Evolutionary conservation across 768 basidiomycete species (phyloP).

Genomic region (Termitomyces sp.): DNA sequence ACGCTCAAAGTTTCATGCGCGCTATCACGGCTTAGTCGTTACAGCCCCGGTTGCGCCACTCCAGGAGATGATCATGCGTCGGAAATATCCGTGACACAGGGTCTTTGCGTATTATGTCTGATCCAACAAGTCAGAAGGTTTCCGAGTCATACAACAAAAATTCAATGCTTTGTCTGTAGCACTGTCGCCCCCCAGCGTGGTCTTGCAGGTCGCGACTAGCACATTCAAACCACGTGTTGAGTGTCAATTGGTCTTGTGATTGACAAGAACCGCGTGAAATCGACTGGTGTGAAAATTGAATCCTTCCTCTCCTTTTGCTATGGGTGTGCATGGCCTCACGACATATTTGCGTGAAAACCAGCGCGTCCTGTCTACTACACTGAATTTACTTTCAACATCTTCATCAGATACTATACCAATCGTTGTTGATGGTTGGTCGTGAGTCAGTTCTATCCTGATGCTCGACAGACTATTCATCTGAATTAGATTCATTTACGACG

Average conservation of each 20-base stretch:
- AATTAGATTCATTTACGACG: conserved; percentile 69
- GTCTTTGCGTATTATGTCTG: too few relatives aligned
- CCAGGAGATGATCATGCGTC: too few relatives aligned
- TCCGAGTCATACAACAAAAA: too few relatives aligned
- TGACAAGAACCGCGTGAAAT: too few relatives aligned
- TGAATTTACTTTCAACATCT: conserved; percentile 15
- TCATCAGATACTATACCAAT: conserved; percentile 37
- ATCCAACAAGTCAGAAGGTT: too few relatives aligned
- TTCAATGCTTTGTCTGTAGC: too few relatives aligned
- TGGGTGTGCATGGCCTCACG: conserved; percentile 54
- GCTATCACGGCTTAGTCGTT: too few relatives aligned
- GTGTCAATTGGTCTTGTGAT: background rate
- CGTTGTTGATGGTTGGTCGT: conserved; percentile 88
- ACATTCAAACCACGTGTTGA: background rate
- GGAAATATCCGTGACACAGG: too few relatives aligned
- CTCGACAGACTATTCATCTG: conserved; percentile 3
- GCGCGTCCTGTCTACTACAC: conserved; percentile 35
- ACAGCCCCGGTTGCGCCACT: too few relatives aligned
- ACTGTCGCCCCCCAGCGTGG: too few relatives aligned
- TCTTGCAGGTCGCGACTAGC: background rate
- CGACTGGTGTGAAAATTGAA: too few relatives aligned
- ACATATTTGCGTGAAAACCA: conserved; percentile 50
- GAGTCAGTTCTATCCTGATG: conserved; percentile 33
- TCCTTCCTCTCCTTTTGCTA: conserved; percentile 16
- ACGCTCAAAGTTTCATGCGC: too few relatives aligned